A percentile compares a stretch with the other conserved stretches of the same genome.
Evolutionary conservation across 2,329 filamentous ascomycete genomes (phyloP).

Genomic region (Botrytis galanthina): DNA sequence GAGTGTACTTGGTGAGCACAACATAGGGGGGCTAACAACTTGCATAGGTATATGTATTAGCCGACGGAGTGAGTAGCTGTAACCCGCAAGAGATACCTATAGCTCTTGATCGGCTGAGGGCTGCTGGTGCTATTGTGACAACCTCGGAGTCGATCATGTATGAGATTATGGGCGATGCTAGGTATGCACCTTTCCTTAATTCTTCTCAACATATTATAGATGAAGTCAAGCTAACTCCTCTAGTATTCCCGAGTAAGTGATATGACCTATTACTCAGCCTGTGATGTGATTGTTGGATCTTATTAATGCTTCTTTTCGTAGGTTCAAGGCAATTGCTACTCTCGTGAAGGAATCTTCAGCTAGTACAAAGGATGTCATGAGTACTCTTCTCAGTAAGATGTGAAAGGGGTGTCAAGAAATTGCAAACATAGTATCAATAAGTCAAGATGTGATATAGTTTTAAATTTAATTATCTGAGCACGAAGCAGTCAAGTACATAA

Average conservation of each 20-base stretch:
- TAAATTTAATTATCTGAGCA: background rate
- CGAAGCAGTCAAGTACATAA: background rate
- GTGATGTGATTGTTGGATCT: background rate
- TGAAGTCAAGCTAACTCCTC: background rate
- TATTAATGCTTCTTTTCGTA: constrained; percentile 1
- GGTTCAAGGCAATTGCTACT: constrained; percentile 64
- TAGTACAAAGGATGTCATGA: constrained; percentile 68
- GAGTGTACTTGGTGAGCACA: background rate
- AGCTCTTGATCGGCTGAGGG: constrained; percentile 72
- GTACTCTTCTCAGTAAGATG: constrained; percentile 63
- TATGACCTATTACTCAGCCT: background rate
- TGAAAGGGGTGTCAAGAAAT: background rate
- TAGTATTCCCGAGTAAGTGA: constrained; percentile 55
- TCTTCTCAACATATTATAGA: background rate
- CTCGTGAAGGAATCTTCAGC: constrained; percentile 75
- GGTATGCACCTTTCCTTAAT: background rate
- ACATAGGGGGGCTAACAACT: background rate
- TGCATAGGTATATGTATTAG: constrained; percentile 62
- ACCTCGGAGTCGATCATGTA: constrained; percentile 89
- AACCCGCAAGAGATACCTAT: constrained; percentile 78
- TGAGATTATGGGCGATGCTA: constrained; percentile 83
- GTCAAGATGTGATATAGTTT: background rate
- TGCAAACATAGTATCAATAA: background rate
- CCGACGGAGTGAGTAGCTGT: constrained; percentile 86
- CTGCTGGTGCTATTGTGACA: constrained; percentile 75